Base-by-base conservation (phyloP, 2,329 filamentous ascomycete species). In the Ophiosphaerella narmari region DNA sequence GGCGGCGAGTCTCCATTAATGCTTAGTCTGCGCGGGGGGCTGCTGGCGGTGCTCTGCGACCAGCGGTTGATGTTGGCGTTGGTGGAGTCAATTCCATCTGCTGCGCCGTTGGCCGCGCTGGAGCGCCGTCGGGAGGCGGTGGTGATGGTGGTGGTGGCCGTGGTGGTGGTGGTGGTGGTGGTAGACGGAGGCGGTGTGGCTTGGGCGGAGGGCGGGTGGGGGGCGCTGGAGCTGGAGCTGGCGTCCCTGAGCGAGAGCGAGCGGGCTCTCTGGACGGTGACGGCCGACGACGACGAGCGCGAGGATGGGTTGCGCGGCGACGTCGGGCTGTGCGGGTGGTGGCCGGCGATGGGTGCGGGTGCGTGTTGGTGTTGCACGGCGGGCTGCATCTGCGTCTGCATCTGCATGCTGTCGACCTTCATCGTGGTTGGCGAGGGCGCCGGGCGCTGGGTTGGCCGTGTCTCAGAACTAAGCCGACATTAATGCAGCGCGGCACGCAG, bases 11-110 rank as follows among this genome's bases (percentile, higher is more conserved):
- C 26, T 29, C 26, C 26, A 29, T 29, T 72, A 54, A 72, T 66
- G 61, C 70, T 72, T 50, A 74, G 68, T 43, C 74, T 70, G 49
- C 73, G 68, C n/a, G 68, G 65, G 39, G 72, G 74, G 67, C 78
- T 82, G 39, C 79, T 81, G 26, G 75, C 68, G 21, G 81, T 83
- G 14, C 80, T 82, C 56, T 83, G 81, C 32, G 82, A 84, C 81
- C 81, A 84, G 55, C 82, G 79, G 62, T 83, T 81, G 45, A 83
- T 70, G 51, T 78, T 81, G 34, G 74, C 75, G 43, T 80, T 59
- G 24, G 77, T 78, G 58, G 80, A 78, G 47, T 69, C 65, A 50
- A 66, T 59, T 53, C 68, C 68, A 43, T 77, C 76, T 46, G 72
- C 66, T 35, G 72, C 72, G 46, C 64, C 69, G 63, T 69, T 67